Base-by-base conservation (phyloP, 345 rosid genomes). In the Ailanthus altissimus region DNA sequence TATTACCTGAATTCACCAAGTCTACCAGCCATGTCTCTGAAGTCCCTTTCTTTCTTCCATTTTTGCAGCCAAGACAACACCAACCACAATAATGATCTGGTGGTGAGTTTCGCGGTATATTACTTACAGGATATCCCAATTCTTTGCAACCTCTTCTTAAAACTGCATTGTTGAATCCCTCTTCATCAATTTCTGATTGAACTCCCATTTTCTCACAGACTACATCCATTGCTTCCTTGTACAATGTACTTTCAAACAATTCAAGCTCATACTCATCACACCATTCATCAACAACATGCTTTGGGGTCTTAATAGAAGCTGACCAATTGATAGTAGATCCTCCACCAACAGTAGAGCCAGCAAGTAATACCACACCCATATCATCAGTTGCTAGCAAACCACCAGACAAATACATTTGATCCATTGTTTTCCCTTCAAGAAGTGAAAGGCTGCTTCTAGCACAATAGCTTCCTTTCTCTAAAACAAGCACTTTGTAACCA, bases 291-390 rank as follows among this genome's bases (percentile, higher is more conserved):
- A 83, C 84, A 36, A 94, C 97, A 74, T 91, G 89, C n/a, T 83
- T 81, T 0, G 98, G 98, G 64, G 97, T 91, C 72, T 72, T 84
- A 7, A 94, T 75, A 0, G 96, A 92, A 54, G 97, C 97, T 0
- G 97, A 92, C 97, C 98, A 94, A 75, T 94, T 94, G 73, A 94
- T 78, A 0, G 98, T 77, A 0, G 97, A 94, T 12, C 96, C 98
- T 5, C 98, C 98, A 69, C 97, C 97, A 15, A 94, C 95, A 0
- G 97, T 92, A 0, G 97, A 89, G 6, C 98, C 97, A 0, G 94
- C 97, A 13, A 94, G 92, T 5, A 94, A 7, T 46, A 86, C 74
- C 8, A 83, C 70, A 18, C 88, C 85, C 88, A 77, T 84, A 65
- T 92, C 92, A 21, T 89, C 84, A 0, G 94, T 94, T 0, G 89